phyloP scores from a whole-genome alignment of 495 filamentous ascomycete species.

The Patellaria atrata region DNA sequence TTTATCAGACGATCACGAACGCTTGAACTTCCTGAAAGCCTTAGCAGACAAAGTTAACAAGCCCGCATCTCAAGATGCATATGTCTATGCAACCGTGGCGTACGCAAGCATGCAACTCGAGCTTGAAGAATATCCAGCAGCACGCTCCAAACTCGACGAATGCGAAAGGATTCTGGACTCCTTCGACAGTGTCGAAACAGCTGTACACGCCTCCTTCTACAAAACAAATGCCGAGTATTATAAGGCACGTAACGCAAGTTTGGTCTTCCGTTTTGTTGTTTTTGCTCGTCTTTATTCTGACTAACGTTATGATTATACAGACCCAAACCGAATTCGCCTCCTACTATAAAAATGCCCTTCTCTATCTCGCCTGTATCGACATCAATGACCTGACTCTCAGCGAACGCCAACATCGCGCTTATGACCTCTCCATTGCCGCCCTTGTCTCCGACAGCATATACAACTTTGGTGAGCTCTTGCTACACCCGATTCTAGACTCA shows the following conservation, averaged over 20 bases:
- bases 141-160: conserved; percentile 71
- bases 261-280: too few relatives aligned
- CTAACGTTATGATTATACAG: conserved; percentile 19
- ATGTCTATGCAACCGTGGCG: conserved; percentile 82
- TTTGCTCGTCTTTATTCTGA: conserved; percentile 1
- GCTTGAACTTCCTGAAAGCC: conserved; percentile 69
- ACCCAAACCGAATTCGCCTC: conserved; percentile 78
- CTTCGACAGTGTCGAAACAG: conserved; percentile 90
- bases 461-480: conserved; percentile 97
- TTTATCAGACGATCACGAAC: conserved; percentile 35
- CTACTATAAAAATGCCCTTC: conserved; percentile 93
- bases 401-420: conserved; percentile 69
- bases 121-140: conserved; percentile 56
- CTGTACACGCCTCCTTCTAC: conserved; percentile 96
- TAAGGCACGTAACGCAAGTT: conserved; percentile 45
- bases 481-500: conserved; percentile 89
- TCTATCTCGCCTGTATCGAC: conserved; percentile 95
- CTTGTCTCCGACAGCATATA: conserved; percentile 90
- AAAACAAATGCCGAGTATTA: conserved; percentile 89
- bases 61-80: conserved; percentile 86
- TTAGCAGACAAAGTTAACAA: conserved; percentile 82
- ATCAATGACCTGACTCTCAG: conserved; percentile 50
- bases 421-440: conserved; percentile 84
- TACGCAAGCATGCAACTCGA: conserved; percentile 80
- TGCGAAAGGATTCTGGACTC: conserved; percentile 77